Evolutionary conservation across 1,139 yeast species (phyloP), one percentile per base, ranked within the genome.

Genomic region (Suhomyces bribrorum): DNA sequence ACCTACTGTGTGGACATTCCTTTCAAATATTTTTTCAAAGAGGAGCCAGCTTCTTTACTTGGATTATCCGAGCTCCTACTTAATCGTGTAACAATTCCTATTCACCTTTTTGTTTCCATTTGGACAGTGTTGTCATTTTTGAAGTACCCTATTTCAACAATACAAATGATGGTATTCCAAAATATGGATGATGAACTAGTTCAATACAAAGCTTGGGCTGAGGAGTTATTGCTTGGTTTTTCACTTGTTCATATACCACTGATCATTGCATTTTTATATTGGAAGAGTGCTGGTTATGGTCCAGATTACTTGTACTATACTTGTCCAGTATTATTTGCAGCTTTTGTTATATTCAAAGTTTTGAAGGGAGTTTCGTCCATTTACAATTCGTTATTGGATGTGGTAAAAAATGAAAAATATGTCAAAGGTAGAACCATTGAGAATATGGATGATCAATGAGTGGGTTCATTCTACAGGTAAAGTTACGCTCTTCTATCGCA

Each of bases 371-470:
- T 44, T 11, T 22, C 28, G 5, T 29, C 40, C 11, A 41, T 57
- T 12, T 53, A 59, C 35, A 38, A 40, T 3, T 48, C 49, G 20
- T 53, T 73, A 30, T 69, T 66, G 36, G 69, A 65, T 14, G 72
- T 73, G 46, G 81, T 82, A 22, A 81, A 77, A 52, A 79, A 78
- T 43, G 82, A 80, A 48, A 71, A 72, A 45, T 83, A 80, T 49
- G 79, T 80, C 8, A 73, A 73, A 42, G 86, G 86, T 1, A 75
- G 81, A 50, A 76, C 83, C 2, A 66, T 83, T 38, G 79, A 79
- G 43, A 83, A 82, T 53, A 64, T 73, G 26, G 73, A 70, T 16
- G 52, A 48, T 16, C 47, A 16, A 14, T 27, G 17, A 17, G 7
- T 13, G 8, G 17, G n/a, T n/a, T n/a, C n/a, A n/a, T n/a, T 32